Percentiles rank a stretch among this genome's conserved stretches.
Evolutionary conservation across 75 land plant species (phyloP).

Genomic region (Pinus taeda): DNA sequence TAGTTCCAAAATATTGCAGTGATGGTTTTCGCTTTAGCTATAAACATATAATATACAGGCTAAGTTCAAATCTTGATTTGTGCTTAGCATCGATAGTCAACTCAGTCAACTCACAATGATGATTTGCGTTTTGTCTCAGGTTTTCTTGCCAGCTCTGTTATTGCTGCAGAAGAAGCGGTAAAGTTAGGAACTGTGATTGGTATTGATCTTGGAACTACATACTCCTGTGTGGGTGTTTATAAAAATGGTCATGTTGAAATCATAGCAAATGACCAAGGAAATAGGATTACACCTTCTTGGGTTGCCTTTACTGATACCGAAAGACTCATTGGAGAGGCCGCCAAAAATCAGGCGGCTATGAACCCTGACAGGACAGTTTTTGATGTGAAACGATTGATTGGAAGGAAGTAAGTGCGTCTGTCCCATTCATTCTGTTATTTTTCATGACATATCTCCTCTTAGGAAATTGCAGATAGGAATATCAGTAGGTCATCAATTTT

Average conservation of each 20-base stretch:
- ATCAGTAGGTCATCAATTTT: no score
- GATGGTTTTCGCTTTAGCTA: no score
- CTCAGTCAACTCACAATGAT: no score
- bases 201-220: conserved; percentile 51
- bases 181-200: conserved; percentile 55
- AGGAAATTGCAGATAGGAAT: no score
- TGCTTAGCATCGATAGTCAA: no score
- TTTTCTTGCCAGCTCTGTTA: conserved; percentile 8
- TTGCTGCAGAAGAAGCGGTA: conserved; percentile 44
- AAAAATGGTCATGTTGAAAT: conserved; percentile 56
- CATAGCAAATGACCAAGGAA: conserved; percentile 59
- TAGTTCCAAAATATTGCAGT: no score
- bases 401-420: conserved; percentile 46
- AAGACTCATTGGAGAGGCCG: conserved; percentile 69
- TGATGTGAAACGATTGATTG: conserved; percentile 69
- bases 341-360: conserved; percentile 66
- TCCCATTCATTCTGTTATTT: no score
- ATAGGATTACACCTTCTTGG: conserved; percentile 79
- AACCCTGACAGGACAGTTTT: conserved; percentile 66
- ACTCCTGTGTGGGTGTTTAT: conserved; percentile 53
- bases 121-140: conserved; percentile 1
- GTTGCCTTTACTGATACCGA: conserved; percentile 69
- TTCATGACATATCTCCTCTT: no score
- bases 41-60: no score
- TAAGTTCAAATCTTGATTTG: no score